phyloP scores from a whole-genome alignment of 768 basidiomycete genomes.

The Lactarius sanguifluus region DNA sequence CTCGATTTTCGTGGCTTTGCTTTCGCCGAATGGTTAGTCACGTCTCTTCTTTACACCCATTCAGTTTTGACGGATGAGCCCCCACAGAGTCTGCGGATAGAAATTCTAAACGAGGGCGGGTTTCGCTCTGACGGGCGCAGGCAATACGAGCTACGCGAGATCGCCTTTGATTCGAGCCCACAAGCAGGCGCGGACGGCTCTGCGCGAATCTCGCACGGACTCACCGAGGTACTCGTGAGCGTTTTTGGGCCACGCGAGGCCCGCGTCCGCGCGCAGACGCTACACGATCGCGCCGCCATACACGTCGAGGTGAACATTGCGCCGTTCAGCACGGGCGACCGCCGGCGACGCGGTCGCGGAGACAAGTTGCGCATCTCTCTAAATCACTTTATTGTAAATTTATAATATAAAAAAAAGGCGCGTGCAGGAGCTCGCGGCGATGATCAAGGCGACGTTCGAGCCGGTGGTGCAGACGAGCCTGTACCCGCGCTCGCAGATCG shows the following conservation, averaged over 20 bases:
- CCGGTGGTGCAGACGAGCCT: constrained; percentile 88
- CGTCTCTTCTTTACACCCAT: background rate
- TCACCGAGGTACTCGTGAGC: constrained; percentile 84
- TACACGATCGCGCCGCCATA: constrained; percentile 85
- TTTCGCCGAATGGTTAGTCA: constrained; percentile 18
- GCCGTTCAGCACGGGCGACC: constrained; percentile 82
- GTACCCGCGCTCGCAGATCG: constrained; percentile 93
- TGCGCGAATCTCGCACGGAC: constrained; percentile 79
- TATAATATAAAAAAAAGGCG: constrained; percentile 69
- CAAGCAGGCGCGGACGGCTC: constrained; percentile 83
- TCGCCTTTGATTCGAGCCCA: constrained; percentile 73
- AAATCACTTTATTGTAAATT: background rate
- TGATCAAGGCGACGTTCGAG: constrained; percentile 93
- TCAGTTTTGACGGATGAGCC: background rate
- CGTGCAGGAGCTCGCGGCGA: constrained; percentile 79
- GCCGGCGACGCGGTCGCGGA: constrained; percentile 70
- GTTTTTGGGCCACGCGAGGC: constrained; percentile 94
- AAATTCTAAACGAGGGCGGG: constrained; percentile 81
- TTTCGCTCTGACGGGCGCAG: constrained; percentile 90
- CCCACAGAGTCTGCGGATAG: constrained; percentile 53
- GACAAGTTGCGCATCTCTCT: constrained; percentile 65
- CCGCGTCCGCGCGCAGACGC: constrained; percentile 70
- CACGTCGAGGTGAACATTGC: constrained; percentile 88
- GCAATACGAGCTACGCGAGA: constrained; percentile 87
- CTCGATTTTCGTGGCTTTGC: background rate